These are phyloP conservation scores for Canariomyces notabilis DNA, from an alignment of 2,329 filamentous ascomycete species.

Conservation along the genomic window DNA sequence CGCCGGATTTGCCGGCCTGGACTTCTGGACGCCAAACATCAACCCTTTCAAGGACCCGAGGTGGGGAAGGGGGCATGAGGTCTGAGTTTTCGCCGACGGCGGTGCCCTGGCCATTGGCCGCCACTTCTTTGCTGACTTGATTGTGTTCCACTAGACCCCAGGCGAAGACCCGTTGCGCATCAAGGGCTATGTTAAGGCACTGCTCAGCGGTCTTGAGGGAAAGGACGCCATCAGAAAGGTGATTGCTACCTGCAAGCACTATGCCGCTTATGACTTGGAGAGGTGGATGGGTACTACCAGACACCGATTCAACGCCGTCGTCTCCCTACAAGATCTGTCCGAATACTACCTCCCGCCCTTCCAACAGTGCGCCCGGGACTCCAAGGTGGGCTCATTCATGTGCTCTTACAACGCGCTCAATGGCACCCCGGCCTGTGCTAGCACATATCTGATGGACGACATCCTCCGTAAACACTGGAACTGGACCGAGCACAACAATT, in stretches of 20 bases:
- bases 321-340: constrained; percentile 52
- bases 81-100: constrained; percentile 30
- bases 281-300: constrained; percentile 23
- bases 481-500: constrained; percentile 25
- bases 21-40: constrained; percentile 64
- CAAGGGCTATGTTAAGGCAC: constrained; percentile 24
- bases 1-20: constrained; percentile 46
- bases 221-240: constrained; percentile 16
- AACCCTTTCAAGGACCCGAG: constrained; percentile 60
- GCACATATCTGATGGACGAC: constrained; percentile 55
- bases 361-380: constrained; percentile 55
- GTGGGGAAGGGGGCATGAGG: constrained; percentile 56
- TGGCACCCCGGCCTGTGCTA: constrained; percentile 42
- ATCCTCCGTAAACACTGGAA: constrained; percentile 44
- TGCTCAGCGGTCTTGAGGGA: constrained; percentile 26
- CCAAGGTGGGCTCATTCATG: constrained; percentile 55
- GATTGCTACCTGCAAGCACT: constrained; percentile 53
- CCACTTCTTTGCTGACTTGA: not conserved
- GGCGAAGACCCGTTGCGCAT: constrained; percentile 27
- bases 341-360: constrained; percentile 67
- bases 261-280: constrained; percentile 54
- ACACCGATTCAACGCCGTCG: constrained; percentile 47
- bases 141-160: constrained; percentile 24
- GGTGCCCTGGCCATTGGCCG: not conserved
- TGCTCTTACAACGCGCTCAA: constrained; percentile 62